phyloP scores from a whole-genome alignment of 345 rosid species.

The Hibiscus trionum region DNA sequence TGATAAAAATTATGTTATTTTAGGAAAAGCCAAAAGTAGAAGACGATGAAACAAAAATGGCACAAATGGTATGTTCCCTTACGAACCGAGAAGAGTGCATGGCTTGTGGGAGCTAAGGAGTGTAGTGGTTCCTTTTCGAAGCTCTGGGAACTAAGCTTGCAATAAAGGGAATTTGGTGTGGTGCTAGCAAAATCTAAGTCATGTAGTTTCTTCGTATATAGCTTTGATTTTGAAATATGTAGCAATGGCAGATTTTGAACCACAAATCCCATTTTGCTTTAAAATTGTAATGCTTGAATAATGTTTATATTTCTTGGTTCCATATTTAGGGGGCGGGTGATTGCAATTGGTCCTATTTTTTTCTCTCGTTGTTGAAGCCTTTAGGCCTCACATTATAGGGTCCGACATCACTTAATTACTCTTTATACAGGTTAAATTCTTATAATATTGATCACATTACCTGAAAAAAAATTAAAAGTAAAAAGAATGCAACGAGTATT shows the following conservation, averaged over 20 bases:
- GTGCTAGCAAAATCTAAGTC: neutral
- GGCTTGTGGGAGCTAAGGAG: slow-evolving; percentile 64
- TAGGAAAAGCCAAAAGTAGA: slow-evolving; percentile 36
- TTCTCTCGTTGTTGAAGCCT: too few species aligned
- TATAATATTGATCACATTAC: too few species aligned
- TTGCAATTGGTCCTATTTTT: too few species aligned
- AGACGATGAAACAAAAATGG: slow-evolving; percentile 54
- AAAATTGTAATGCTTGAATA: too few species aligned
- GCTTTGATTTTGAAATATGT: neutral
- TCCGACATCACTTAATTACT: too few species aligned
- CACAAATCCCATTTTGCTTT: too few species aligned
- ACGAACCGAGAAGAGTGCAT: slow-evolving; percentile 79
- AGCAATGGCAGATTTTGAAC: neutral
- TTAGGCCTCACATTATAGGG: too few species aligned
- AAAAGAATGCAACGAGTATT: too few species aligned
- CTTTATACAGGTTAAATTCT: too few species aligned
- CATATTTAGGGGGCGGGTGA: too few species aligned
- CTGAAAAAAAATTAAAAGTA: too few species aligned
- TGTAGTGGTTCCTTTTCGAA: neutral
- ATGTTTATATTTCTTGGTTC: too few species aligned
- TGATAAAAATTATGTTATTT: neutral
- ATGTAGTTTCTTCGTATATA: neutral
- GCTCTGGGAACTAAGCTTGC: neutral
- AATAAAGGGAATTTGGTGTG: neutral
- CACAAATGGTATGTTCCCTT: slow-evolving; percentile 83